Percentiles rank a stretch among this genome's conserved stretches.
These are phyloP conservation scores for Solanum hybrid DNA, from an alignment of 305 asterid species.

Conservation along the genomic window DNA sequence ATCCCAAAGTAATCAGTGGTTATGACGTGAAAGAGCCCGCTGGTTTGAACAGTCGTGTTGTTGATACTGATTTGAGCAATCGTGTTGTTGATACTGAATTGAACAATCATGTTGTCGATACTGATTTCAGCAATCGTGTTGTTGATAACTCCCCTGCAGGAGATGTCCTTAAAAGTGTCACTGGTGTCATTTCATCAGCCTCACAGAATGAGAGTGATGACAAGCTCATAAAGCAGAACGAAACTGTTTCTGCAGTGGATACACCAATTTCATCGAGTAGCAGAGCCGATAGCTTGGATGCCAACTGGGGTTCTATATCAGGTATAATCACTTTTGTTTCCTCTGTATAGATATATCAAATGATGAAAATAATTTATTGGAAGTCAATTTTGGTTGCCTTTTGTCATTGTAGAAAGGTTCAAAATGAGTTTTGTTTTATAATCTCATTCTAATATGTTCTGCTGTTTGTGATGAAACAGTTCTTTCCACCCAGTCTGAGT, in stretches of 20 bases:
- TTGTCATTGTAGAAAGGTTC: not conserved
- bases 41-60: not conserved
- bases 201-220: constrained; percentile 26
- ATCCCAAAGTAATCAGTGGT: not conserved
- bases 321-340: constrained; percentile 30
- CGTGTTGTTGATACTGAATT: constrained; percentile 10
- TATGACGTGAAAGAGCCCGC: not conserved
- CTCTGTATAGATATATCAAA: not conserved
- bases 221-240: constrained; percentile 22
- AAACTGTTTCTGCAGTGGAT: constrained; percentile 25
- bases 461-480: constrained; percentile 15
- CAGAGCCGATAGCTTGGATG: constrained; percentile 63
- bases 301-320: constrained; percentile 75
- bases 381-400: not conserved
- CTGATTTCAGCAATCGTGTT: constrained; percentile 18
- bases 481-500: constrained; percentile 33
- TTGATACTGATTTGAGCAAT: constrained; percentile 12
- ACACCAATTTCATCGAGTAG: constrained; percentile 32
- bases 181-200: constrained; percentile 15
- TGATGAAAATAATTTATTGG: not conserved
- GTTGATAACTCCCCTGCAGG: constrained; percentile 7
- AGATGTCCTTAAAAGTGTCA: constrained; percentile 7
- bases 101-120: not conserved
- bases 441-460: not conserved
- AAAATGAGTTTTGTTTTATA: not conserved